Conservation (phyloP, 768 basidiomycete species). For the Collybia nuda region DNA sequence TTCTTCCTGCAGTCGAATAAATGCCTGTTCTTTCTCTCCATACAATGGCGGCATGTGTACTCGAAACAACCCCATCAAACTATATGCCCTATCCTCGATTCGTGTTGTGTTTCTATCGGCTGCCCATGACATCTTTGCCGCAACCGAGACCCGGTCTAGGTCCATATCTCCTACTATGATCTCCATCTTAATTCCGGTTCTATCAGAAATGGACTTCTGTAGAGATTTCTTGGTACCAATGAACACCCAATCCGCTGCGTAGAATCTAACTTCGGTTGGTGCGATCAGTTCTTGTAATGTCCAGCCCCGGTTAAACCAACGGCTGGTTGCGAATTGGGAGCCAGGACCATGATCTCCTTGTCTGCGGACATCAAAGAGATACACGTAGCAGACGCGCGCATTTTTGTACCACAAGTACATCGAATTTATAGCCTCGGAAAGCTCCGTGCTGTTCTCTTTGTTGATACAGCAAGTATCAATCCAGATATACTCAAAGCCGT, state of each 20-base stretch:
- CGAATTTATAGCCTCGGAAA: neutral
- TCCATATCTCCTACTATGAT: too few species aligned
- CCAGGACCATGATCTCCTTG: too few species aligned
- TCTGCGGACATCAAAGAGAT: neutral
- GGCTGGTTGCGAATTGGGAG: constrained; percentile 9
- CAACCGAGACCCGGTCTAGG: neutral
- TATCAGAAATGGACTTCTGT: neutral
- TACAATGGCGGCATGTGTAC: neutral
- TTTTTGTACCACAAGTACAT: neutral
- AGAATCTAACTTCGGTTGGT: neutral
- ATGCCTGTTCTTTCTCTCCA: constrained; percentile 1
- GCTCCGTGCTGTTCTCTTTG: neutral
- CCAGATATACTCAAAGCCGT: neutral
- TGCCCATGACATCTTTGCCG: constrained; percentile 1
- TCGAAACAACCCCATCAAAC: constrained; percentile 1
- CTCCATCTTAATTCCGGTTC: neutral
- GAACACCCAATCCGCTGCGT: neutral
- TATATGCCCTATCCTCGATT: constrained; percentile 1
- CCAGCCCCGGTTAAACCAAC: constrained; percentile 26
- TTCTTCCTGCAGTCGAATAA: constrained; percentile 1
- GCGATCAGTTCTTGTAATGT: neutral
- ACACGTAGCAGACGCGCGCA: neutral
- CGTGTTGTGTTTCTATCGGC: neutral
- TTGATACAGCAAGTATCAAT: neutral
- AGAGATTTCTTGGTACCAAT: neutral